Percentiles rank a stretch among this genome's conserved stretches.
These are phyloP conservation scores for Albizia julibrissin DNA, from an alignment of 306 rosid genomes.

Conservation along the genomic window DNA sequence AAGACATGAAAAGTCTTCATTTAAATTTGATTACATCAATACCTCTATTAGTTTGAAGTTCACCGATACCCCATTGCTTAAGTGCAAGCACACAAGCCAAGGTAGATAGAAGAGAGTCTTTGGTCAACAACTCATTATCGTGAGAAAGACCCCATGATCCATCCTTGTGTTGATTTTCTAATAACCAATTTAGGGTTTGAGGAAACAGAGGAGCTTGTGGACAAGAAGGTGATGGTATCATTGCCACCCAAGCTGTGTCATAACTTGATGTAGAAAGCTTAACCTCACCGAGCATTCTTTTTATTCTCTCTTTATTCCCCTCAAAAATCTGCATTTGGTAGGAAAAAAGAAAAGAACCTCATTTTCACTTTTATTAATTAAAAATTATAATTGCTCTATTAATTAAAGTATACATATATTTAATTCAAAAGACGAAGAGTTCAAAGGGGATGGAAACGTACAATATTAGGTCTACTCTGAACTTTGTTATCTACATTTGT, in stretches of 20 bases:
- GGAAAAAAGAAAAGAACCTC: neutral
- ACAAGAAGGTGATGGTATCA: constrained; percentile 69
- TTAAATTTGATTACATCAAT: neutral
- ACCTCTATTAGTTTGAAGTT: constrained; percentile 64
- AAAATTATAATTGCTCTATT: neutral
- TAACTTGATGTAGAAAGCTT: constrained; percentile 45
- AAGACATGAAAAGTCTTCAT: neutral
- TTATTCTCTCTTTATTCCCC: neutral
- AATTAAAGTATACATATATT: neutral
- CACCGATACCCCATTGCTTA: constrained; percentile 60
- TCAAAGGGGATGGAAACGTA: neutral
- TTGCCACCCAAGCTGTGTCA: constrained; percentile 94
- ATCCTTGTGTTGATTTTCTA: constrained; percentile 69
- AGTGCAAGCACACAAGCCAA: constrained; percentile 43
- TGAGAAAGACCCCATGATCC: constrained; percentile 65
- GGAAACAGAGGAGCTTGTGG: constrained; percentile 62
- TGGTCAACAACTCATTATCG: constrained; percentile 47
- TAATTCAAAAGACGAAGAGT: neutral
- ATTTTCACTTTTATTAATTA: neutral
- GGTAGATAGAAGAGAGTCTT: constrained; percentile 74
- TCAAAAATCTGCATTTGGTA: neutral
- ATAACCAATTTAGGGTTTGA: constrained; percentile 69
- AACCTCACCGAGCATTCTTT: neutral
- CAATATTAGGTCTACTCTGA: neutral
- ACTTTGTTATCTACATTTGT: neutral